A percentile compares a stretch with the other conserved stretches of the same genome.
Evolutionary conservation across 441 rosid species (phyloP).

Genomic region (Capsella rubella): DNA sequence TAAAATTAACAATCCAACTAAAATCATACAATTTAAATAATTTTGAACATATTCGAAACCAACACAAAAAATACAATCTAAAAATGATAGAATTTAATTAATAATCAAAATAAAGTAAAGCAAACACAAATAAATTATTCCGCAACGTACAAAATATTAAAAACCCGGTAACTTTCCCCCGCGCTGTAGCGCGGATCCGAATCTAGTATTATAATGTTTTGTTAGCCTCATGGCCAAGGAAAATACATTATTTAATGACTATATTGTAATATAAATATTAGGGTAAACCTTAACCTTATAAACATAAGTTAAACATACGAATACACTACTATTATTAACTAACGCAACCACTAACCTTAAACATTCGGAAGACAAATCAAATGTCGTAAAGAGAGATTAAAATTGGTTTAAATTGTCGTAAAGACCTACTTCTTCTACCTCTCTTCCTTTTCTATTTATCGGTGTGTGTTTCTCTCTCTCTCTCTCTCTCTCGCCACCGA

Average conservation of each 20-base stretch:
- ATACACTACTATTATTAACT: neutral
- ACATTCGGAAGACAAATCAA: slow-evolving; percentile 13
- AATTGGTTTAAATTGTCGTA: slow-evolving; percentile 18
- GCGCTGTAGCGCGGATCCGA: too few relatives aligned
- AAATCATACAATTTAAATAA: too few relatives aligned
- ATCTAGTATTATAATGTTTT: neutral
- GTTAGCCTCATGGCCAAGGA: neutral
- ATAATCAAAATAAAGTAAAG: too few relatives aligned
- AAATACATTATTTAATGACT: neutral
- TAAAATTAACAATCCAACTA: too few relatives aligned
- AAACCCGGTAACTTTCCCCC: too few relatives aligned
- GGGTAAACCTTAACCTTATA: neutral
- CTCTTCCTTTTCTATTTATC: slow-evolving; percentile 24
- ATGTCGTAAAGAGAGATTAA: slow-evolving; percentile 17
- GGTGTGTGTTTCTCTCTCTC: slow-evolving; percentile 2
- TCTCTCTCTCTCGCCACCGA: slow-evolving; percentile 37
- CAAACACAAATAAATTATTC: too few relatives aligned
- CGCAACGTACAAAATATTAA: too few relatives aligned
- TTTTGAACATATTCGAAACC: too few relatives aligned
- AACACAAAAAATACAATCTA: too few relatives aligned
- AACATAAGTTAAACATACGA: neutral
- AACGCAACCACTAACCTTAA: slow-evolving; percentile 30
- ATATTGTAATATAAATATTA: neutral
- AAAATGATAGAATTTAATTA: too few relatives aligned
- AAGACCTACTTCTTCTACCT: slow-evolving; percentile 38